These are phyloP conservation scores for Torulaspora gathmanii DNA, from an alignment of 805 yeast species.

Conservation along the genomic window DNA sequence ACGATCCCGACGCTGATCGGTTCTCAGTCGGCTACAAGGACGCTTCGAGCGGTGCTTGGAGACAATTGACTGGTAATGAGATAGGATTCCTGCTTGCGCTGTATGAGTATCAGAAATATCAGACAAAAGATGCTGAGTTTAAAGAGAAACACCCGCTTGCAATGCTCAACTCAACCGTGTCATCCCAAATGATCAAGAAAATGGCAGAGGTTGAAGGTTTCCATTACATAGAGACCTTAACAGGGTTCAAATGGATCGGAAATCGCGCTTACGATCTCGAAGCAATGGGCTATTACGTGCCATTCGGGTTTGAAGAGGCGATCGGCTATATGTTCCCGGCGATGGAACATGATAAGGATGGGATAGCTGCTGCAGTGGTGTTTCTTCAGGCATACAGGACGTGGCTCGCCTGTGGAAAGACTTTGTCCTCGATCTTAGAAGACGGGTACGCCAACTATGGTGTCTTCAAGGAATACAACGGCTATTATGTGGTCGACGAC, in stretches of 20 bases:
- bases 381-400: slow-evolving; percentile 63
- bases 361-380: slow-evolving; percentile 71
- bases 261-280: slow-evolving; percentile 76
- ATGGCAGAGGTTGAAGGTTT: slow-evolving; percentile 64
- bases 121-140: slow-evolving; percentile 22
- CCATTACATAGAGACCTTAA: slow-evolving; percentile 71
- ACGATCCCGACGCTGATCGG: slow-evolving; percentile 96
- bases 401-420: slow-evolving; percentile 43
- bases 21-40: slow-evolving; percentile 71
- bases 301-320: slow-evolving; percentile 94
- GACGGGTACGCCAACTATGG: slow-evolving; percentile 65
- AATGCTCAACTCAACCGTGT: slow-evolving; percentile 83
- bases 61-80: slow-evolving; percentile 86
- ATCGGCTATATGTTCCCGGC: slow-evolving; percentile 87
- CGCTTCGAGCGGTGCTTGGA: slow-evolving; percentile 46
- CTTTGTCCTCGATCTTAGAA: slow-evolving; percentile 46
- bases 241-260: slow-evolving; percentile 98
- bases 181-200: slow-evolving; percentile 70
- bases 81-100: slow-evolving; percentile 81
- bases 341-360: slow-evolving; percentile 84
- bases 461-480: slow-evolving; percentile 77
- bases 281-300: slow-evolving; percentile 58
- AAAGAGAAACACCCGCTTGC: slow-evolving; percentile 40
- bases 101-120: slow-evolving; percentile 43
- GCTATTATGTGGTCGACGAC: slow-evolving; percentile 68